These are phyloP conservation scores for Stagonosporopsis vannaccii DNA, from an alignment of 2,329 filamentous ascomycete species.

Conservation along the genomic window DNA sequence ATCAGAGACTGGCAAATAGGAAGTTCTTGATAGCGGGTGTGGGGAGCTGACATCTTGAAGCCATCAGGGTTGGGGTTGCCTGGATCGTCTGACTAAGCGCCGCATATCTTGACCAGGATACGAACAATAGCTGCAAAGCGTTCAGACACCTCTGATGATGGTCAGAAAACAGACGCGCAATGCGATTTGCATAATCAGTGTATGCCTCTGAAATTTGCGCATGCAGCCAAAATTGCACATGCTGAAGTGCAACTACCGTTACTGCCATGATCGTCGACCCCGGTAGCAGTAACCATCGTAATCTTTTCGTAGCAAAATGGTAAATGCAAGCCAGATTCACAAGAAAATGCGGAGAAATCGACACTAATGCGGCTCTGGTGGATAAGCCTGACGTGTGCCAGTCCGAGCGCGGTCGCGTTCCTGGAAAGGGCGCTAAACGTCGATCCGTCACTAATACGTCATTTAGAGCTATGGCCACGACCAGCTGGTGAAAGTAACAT, in stretches of 20 bases:
- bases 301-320: background rate
- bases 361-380: conserved; percentile 10
- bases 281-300: background rate
- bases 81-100: background rate
- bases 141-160: no score
- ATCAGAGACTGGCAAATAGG: no score
- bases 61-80: background rate
- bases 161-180: no score
- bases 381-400: conserved; percentile 14
- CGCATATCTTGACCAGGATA: background rate
- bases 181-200: no score
- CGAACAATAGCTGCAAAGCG: no score
- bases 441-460: conserved; percentile 16
- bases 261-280: background rate
- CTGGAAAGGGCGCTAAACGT: conserved; percentile 2
- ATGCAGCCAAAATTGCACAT: background rate
- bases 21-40: no score
- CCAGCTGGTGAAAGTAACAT: background rate
- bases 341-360: conserved; percentile 10
- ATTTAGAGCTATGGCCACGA: conserved; percentile 1
- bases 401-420: conserved; percentile 2
- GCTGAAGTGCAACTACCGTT: background rate
- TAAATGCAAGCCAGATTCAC: conserved; percentile 3
- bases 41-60: background rate
- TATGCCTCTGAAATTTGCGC: no score